These are phyloP conservation scores for Cucurbita argyrosperma DNA, from an alignment of 306 rosid species.

Conservation along the genomic window DNA sequence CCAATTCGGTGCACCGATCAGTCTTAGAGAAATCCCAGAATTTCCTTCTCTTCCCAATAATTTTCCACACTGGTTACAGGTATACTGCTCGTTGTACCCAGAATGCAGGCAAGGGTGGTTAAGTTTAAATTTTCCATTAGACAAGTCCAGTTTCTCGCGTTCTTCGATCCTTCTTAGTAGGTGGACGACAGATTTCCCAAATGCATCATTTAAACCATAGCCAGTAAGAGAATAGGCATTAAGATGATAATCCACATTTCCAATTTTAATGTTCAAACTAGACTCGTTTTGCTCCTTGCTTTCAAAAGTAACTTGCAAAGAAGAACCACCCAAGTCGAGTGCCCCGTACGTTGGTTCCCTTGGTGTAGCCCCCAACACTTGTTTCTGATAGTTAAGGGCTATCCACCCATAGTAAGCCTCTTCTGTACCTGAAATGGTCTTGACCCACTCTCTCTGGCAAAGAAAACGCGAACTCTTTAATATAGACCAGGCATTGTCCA, in stretches of 20 bases:
- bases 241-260: constrained; percentile 66
- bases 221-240: constrained; percentile 78
- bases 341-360: constrained; percentile 75
- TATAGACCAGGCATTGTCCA: constrained; percentile 73
- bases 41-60: constrained; percentile 20
- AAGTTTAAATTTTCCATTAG: constrained; percentile 30
- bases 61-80: constrained; percentile 48
- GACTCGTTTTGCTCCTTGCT: constrained; percentile 50
- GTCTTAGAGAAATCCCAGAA: constrained; percentile 28
- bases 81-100: constrained; percentile 58
- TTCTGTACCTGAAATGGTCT: constrained; percentile 65
- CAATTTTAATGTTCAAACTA: constrained; percentile 66
- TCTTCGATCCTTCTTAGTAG: constrained; percentile 38
- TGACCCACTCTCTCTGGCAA: constrained; percentile 63
- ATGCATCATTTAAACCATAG: constrained; percentile 84
- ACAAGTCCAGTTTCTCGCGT: constrained; percentile 17
- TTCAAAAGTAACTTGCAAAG: constrained; percentile 91
- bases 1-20: constrained; percentile 83
- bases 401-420: constrained; percentile 97
- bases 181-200: constrained; percentile 64
- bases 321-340: constrained; percentile 91
- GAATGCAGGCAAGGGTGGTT: constrained; percentile 85
- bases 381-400: constrained; percentile 62
- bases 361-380: constrained; percentile 47
- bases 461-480: constrained; percentile 57